These are phyloP conservation scores for Penicillium sp. DNA, from an alignment of 2,329 filamentous ascomycete species.

Conservation along the genomic window DNA sequence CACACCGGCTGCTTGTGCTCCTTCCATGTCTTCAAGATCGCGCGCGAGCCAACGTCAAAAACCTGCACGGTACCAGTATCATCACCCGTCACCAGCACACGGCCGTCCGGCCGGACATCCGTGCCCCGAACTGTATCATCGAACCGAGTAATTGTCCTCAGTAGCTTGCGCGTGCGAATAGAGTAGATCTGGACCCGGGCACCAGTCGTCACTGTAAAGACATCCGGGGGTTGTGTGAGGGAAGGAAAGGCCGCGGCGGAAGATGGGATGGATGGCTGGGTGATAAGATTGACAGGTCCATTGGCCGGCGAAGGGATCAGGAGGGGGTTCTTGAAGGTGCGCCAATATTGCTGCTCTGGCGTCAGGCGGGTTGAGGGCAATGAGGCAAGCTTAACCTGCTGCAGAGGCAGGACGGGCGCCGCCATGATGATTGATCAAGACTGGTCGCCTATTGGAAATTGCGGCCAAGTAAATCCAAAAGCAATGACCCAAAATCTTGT, in stretches of 20 bases:
- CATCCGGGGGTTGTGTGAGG: constrained; percentile 46
- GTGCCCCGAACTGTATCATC: constrained; percentile 85
- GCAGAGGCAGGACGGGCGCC: constrained; percentile 73
- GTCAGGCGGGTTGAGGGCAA: constrained; percentile 72
- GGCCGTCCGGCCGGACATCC: constrained; percentile 80
- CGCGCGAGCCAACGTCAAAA: constrained; percentile 83
- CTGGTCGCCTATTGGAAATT: neutral
- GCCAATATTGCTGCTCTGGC: constrained; percentile 94
- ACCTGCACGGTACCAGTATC: constrained; percentile 90
- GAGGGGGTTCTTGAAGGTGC: constrained; percentile 84
- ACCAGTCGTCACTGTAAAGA: constrained; percentile 91
- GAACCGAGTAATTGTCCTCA: constrained; percentile 93
- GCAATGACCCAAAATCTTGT: constrained; percentile 5
- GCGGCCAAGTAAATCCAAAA: neutral
- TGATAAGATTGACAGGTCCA: constrained; percentile 86
- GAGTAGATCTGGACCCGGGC: constrained; percentile 92
- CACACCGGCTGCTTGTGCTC: constrained; percentile 93
- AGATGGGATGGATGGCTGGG: constrained; percentile 55
- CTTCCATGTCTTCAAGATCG: constrained; percentile 91
- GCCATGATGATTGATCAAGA: constrained; percentile 57
- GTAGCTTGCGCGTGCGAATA: constrained; percentile 78
- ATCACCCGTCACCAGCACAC: constrained; percentile 84
- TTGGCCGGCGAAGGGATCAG: constrained; percentile 86
- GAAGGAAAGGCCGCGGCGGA: constrained; percentile 39
- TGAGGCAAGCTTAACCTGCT: constrained; percentile 74